Base-by-base conservation (phyloP, 2,329 filamentous ascomycete species). In the Aspergillus fumigatus region DNA sequence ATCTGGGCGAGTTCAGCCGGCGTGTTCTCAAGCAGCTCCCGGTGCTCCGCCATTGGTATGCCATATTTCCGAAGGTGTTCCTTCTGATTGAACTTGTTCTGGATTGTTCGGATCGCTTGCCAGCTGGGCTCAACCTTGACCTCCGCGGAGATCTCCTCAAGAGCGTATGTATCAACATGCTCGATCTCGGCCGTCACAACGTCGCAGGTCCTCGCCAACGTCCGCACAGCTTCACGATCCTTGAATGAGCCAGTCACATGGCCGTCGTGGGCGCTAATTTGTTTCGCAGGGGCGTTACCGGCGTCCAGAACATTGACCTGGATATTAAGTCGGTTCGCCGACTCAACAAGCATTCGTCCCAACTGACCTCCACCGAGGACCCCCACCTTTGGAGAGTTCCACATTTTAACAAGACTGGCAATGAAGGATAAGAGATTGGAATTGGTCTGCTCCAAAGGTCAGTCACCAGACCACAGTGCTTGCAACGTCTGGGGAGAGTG, bases 81-180 rank as follows among this genome's bases (percentile, higher is more conserved):
- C 76, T 97, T 97, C 72, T 97, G 93, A 60, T 85, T 79, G 71
- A 85, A 97, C 78, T 97, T 97, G 78, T 97, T 91, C 78, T 97
- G 93, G 67, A 97, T 96, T 19, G 88, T 86, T 29, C 90, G 84
- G 53, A 97, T 82, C 1, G 92, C 96, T 75, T 85, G 84, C 88
- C 90, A 96, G 58, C 87, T 90, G 1, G 92, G 92, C 69, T 96
- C 86, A 2, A 90, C 81, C 43, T 85, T 79, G 45, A 88, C 82
- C 61, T 84, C 76, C 3, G 88, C 84, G 35, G 87, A 71, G 56
- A 97, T 85, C 69, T 95, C 89, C 74, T 96, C 90, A 4, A 97
- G 82, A 25, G 94, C 88, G 53, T 90, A 81, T n/a, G 91, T 94
- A 73, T 97, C 86, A 57, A 97, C 88, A 75, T 97, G 93, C 79